Conservation (phyloP, 441 rosid species). For the Euphorbia schlechtendalii region DNA sequence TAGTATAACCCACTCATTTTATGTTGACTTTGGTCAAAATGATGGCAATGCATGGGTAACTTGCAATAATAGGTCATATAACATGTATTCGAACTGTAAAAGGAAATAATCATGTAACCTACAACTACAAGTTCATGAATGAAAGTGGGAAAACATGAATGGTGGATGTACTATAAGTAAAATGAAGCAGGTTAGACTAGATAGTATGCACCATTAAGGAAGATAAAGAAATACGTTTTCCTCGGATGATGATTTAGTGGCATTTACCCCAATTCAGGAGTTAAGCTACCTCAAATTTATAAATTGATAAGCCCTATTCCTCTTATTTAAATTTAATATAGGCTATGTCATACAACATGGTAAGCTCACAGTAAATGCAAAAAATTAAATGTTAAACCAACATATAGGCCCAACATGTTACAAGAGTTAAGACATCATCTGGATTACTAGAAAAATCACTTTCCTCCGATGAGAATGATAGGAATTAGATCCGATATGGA, state of each 20-base stretch:
- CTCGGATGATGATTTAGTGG: background rate
- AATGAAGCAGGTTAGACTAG: too few species aligned
- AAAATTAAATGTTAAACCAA: background rate
- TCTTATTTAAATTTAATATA: background rate
- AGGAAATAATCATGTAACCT: too few species aligned
- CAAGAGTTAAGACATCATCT: background rate
- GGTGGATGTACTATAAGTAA: too few species aligned
- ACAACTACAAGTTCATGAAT: too few species aligned
- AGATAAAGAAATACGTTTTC: background rate
- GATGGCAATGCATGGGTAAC: too few species aligned
- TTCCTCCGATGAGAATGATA: background rate
- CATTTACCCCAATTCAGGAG: background rate
- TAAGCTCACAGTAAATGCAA: background rate
- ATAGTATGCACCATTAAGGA: background rate
- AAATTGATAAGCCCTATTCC: background rate
- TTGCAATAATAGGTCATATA: too few species aligned
- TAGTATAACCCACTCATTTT: too few species aligned
- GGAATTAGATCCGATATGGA: background rate
- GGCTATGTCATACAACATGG: background rate
- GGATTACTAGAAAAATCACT: background rate
- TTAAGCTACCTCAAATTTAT: background rate
- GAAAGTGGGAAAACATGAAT: too few species aligned
- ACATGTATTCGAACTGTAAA: too few species aligned
- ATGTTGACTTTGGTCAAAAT: too few species aligned
- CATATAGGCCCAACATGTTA: background rate